Base-by-base conservation (phyloP, 768 basidiomycete species). In the Psilocybe azurescens region DNA sequence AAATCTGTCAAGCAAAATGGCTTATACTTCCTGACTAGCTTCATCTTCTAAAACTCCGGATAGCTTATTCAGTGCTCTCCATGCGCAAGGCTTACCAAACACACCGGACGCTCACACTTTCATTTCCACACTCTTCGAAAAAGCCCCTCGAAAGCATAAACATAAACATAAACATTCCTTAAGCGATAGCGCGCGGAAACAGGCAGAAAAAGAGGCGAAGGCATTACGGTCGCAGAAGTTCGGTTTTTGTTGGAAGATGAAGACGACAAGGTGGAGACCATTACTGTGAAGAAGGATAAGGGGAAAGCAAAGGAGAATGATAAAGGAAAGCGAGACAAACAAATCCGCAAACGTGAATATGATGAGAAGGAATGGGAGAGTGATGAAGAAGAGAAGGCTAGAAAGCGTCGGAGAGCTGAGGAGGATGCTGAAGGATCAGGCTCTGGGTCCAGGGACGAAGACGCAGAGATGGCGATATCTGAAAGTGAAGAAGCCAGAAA, bases 331-430 rank as follows among this genome's bases (percentile, higher is more conserved):
- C 77, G 79, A 68, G 89, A 90, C 39, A 82, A 87, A 59, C 86
- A 88, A 63, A 80, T 85, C 41, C 82, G 95, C 65, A 96, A 95
- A 73, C 81, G 94, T 53, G 94, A 96, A 32, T 84, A 87, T 60
- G 91, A 93, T 63, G 85, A 79, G 20, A 89, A 87, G 58, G 90
- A 93, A 61, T 96, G 95, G 94, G 91, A 94, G 73, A 94, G 92
- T 66, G 95, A 94, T 64, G 94, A 93, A 62, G 94, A 95, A 60
- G 93, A 94, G 66, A 79, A 86, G 72, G 78, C 83, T 41, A 79
- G 87, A 73, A 94, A 91, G 72, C 85, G 88, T 60, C 73, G 80
- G 73, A 85, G 80, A 67, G 74, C 79, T 1, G 85, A 86, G n/a
- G 81, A 82, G 47, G 78, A 74, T 47, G 69, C 53, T 58, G 67